Base-by-base conservation (phyloP, 768 basidiomycete species). In the Lentinula edodes region DNA sequence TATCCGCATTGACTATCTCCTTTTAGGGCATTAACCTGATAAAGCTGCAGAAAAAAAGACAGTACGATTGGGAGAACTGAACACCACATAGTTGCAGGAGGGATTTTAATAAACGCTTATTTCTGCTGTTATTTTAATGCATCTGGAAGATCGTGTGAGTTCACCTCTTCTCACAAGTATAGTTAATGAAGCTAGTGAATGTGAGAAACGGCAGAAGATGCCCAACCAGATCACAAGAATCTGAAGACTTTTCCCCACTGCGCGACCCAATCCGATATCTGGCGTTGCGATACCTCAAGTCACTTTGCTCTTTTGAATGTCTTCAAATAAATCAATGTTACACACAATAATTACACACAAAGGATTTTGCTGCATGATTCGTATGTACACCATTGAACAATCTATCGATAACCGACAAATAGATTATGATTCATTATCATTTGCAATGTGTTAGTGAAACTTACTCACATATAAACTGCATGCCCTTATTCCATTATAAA, bases 1-100 rank as follows among this genome's bases (percentile, higher is more conserved):
- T 64, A 66, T 38, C 73, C 76, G 60, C 82, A 84, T 62, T 69
- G 75, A 28, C 76, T 75, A 63, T 79, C 81, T 38, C 78, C 79
- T 59, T 75, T 77, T n/a, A 78, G 64, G 6, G 74, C 73, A 42
- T 56, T 41, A 3, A 65, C 69, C 20, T 48, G 46, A 38, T 9
- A 42, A 52, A 60, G 32, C n/a, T 38, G 36, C 48, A 51, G 50
- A 20, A 60, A 50, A 12, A 32, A 38, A 39, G 20, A 38, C 35
- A 54, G 38, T 12, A 58, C 18, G 39, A 54, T 7, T 35, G 53
- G 12, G 35, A 54, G 32, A 32, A 32, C 20, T 13, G 16, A 53
- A 35, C 32, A 10, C 53, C 53, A 20, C 53, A 54, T 54, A 41
- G 32, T 28, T 54, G 53, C 36, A 23, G 36, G 38, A 23, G 38